Base-by-base conservation (phyloP, 345 rosid species). In the Cochlearia excelsa region DNA sequence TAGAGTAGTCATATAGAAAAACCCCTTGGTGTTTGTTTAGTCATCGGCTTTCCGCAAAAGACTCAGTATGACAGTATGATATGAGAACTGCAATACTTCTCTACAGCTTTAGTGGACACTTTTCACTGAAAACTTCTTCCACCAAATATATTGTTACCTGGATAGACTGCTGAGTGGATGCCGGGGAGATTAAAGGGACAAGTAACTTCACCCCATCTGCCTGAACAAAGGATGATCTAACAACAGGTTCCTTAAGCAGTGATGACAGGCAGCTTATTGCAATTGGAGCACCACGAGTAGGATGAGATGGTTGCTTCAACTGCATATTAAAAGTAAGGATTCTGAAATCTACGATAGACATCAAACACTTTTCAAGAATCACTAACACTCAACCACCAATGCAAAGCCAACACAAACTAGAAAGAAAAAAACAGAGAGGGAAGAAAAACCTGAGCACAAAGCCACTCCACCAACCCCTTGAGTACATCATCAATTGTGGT, bases 401-500 rank as follows among this genome's bases (percentile, higher is more conserved):
- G 52, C 68, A 46, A 46, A n/a, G 44, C 33, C 33, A 48, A 42
- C 40, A 46, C 4, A 29, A 27, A 59, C 54, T 59, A 10, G 48
- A 39, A 61, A 49, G 3, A 43, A 57, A 39, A 33, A 47, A 47
- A 61, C 51, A 44, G 50, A 57, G 4, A 27, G 46, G 26, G 51
- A 38, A 45, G 58, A 71, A 54, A 57, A 37, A 93, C 99, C 97
- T 93, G 99, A 48, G 80, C 75, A 80, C 99, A 87, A 40, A 93
- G 87, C 99, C 99, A 93, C 59, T 93, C 90, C 65, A 93, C 97
- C 72, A 93, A 78, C 66, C 87, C 96, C 63, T 81, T 82, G 67
- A 93, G 76, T 53, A 93, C 97, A 79, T 85, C 96, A 78, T 84
- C 87, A 65, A 84, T 81, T 57, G 84, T 59, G 52, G 92, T 77